Conservation (phyloP, 1,284 basidiomycete genomes). For the Rhodotorula sp. region DNA sequence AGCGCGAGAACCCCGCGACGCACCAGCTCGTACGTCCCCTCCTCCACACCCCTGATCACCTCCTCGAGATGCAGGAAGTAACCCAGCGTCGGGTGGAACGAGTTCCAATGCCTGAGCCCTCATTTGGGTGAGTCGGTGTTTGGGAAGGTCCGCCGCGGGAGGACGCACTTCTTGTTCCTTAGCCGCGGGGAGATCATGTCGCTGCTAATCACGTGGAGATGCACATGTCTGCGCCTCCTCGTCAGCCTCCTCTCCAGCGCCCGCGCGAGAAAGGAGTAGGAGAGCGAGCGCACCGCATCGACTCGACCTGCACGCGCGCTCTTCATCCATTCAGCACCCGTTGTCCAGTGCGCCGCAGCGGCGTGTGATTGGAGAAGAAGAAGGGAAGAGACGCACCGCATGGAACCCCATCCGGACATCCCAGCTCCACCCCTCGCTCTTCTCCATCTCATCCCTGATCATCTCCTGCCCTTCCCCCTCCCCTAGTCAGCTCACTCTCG, state of each 20-base stretch:
- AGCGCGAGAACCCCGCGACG: background rate
- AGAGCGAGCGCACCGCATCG: conserved; percentile 58
- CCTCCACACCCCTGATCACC: conserved; percentile 73
- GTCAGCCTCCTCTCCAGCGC: background rate
- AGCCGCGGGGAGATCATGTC: conserved; percentile 70
- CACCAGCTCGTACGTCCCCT: conserved; percentile 53
- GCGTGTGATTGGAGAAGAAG: background rate
- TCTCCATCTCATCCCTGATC: conserved; percentile 70
- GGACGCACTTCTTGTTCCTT: conserved; percentile 70
- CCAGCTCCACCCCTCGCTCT: conserved; percentile 77
- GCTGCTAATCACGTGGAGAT: conserved; percentile 81
- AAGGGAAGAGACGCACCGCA: conserved; percentile 53
- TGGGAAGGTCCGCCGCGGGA: too few species aligned
- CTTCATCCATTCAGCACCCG: background rate
- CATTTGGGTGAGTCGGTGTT: background rate
- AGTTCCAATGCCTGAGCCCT: conserved; percentile 75
- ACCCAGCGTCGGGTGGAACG: conserved; percentile 81
- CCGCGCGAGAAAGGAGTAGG: background rate
- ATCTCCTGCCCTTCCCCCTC: conserved; percentile 3
- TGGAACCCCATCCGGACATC: conserved; percentile 82
- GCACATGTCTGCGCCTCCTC: conserved; percentile 65
- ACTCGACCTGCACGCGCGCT: conserved; percentile 53
- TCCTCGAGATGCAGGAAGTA: conserved; percentile 81
- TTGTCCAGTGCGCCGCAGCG: background rate
- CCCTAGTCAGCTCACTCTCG: background rate